Conservation (phyloP, 2,329 filamentous ascomycete species). For the Microsporum ferrugineum region DNA sequence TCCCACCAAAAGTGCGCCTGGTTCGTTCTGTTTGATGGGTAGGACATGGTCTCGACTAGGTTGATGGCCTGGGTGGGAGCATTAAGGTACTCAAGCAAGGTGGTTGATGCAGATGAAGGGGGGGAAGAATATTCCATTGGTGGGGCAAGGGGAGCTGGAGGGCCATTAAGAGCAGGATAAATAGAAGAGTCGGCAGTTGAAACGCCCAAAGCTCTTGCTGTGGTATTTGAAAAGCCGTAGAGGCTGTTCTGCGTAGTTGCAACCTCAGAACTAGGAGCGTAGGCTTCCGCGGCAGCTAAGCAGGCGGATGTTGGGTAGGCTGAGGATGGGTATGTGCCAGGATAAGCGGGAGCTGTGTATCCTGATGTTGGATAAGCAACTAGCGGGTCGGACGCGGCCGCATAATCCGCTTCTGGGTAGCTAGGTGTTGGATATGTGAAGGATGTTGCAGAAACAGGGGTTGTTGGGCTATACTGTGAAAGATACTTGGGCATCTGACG, state of each 20-base stretch:
- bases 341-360: conserved; percentile 32
- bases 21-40: conserved; percentile 52
- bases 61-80: conserved; percentile 69
- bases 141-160: background rate
- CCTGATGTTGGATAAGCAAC: conserved; percentile 16
- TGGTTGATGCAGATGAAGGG: conserved; percentile 41
- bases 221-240: background rate
- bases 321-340: background rate
- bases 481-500: conserved; percentile 56
- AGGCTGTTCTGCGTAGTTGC: conserved; percentile 11
- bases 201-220: conserved; percentile 1
- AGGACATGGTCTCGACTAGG: conserved; percentile 67
- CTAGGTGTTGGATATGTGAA: conserved; percentile 25
- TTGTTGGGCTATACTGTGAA: conserved; percentile 31
- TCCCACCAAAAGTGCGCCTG: conserved; percentile 94
- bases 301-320: background rate
- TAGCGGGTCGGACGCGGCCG: conserved; percentile 13
- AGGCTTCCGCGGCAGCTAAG: conserved; percentile 7
- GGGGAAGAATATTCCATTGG: conserved; percentile 1
- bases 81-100: conserved; percentile 66
- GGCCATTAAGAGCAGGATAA: conserved; percentile 15
- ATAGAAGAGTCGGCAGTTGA: background rate
- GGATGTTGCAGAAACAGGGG: conserved; percentile 30
- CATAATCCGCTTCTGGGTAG: conserved; percentile 16
- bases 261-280: conserved; percentile 35